A percentile compares a stretch with the other conserved stretches of the same genome.
These are phyloP conservation scores for Clitoria ternatea DNA, from an alignment of 306 rosid genomes.

Conservation along the genomic window DNA sequence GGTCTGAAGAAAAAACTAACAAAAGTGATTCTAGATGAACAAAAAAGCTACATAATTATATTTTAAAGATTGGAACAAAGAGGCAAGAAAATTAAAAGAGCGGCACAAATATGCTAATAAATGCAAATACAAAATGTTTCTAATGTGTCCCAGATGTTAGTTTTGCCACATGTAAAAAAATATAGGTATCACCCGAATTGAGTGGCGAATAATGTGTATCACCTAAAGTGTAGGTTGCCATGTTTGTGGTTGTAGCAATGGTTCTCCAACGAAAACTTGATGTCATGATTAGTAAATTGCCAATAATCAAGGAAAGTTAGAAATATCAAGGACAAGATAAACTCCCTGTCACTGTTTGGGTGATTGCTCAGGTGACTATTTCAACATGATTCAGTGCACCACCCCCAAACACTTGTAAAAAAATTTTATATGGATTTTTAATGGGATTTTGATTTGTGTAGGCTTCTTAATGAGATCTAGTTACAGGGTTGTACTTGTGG, in stretches of 20 bases:
- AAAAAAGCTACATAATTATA: no score
- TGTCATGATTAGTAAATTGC: conserved; percentile 40
- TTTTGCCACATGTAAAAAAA: no score
- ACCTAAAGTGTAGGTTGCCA: conserved; percentile 42
- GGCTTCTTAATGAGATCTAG: conserved; percentile 46
- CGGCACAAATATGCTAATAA: no score
- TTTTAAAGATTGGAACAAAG: no score
- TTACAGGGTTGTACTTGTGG: conserved; percentile 42
- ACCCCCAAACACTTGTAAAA: background rate
- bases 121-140: no score
- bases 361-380: conserved; percentile 45
- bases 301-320: conserved; percentile 35
- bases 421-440: conserved; percentile 10
- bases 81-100: no score
- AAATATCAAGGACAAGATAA: conserved; percentile 44
- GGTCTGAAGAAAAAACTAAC: no score
- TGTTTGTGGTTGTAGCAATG: conserved; percentile 48
- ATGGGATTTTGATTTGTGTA: conserved; percentile 16
- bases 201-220: background rate
- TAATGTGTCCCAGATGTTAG: no score
- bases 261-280: conserved; percentile 42
- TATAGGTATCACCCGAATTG: no score
- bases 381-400: background rate
- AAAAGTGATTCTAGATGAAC: no score
- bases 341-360: conserved; percentile 41